A percentile compares a stretch with the other conserved stretches of the same genome.
Conservation (phyloP, 148 eudicot genomes). For the Beta vulgaris region DNA sequence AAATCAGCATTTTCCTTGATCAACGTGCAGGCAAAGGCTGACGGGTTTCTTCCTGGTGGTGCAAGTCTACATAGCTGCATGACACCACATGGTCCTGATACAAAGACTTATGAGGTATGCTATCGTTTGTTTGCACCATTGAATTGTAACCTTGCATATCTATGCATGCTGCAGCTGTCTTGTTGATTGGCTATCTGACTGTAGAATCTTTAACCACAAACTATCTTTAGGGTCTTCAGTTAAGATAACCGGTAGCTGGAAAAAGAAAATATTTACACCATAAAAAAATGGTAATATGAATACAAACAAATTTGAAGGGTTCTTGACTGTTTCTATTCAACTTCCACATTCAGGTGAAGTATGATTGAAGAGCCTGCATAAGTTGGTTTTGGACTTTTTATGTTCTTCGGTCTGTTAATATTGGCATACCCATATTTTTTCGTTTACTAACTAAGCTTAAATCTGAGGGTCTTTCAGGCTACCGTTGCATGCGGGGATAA, state of each 20-base stretch:
- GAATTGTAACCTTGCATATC: too few species aligned
- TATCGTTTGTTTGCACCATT: too few species aligned
- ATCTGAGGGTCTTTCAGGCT: slow-evolving; percentile 41
- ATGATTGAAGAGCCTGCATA: neutral
- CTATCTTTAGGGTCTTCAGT: too few species aligned
- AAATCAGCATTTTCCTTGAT: neutral
- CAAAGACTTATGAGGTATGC: slow-evolving; percentile 87
- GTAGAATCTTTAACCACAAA: too few species aligned
- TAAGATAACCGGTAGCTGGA: too few species aligned
- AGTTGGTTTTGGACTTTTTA: neutral
- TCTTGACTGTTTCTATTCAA: too few species aligned
- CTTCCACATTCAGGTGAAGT: neutral
- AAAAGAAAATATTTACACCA: too few species aligned
- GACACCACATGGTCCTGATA: slow-evolving; percentile 99
- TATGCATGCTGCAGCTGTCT: too few species aligned
- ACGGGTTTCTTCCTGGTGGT: slow-evolving; percentile 97
- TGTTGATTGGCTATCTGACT: neutral
- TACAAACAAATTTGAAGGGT: too few species aligned
- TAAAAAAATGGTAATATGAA: too few species aligned
- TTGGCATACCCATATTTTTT: neutral
- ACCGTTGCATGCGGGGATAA: slow-evolving; percentile 67
- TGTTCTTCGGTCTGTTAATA: neutral
- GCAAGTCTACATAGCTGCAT: slow-evolving; percentile 97
- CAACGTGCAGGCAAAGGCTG: slow-evolving; percentile 77
- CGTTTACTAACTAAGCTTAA: neutral